Evolutionary conservation across 805 yeast genomes (phyloP).

Genomic region (Tanozyma kutaoensis): DNA sequence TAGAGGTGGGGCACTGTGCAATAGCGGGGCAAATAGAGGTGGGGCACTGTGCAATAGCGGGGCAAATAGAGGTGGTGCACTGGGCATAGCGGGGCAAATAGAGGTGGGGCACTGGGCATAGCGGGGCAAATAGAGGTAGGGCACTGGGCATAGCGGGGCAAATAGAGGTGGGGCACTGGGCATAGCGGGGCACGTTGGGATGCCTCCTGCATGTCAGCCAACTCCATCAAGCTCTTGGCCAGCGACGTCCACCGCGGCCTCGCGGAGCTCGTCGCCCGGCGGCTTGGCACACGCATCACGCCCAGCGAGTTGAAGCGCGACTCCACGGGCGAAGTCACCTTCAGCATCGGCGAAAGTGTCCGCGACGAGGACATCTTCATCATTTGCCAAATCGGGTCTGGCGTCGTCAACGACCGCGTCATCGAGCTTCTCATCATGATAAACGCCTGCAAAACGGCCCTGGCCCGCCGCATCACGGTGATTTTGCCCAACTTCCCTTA

Average conservation of each 20-base stretch:
- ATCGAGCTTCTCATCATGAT: conserved; percentile 67
- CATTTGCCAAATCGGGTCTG: conserved; percentile 69
- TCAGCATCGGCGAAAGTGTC: conserved; percentile 68
- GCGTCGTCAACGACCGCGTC: conserved; percentile 60
- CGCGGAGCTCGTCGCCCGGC: conserved; percentile 56
- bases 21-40: too few relatives aligned
- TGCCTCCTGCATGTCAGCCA: too few relatives aligned
- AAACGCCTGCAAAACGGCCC: conserved; percentile 72
- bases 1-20: too few relatives aligned
- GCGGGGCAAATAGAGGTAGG: too few relatives aligned
- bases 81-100: too few relatives aligned
- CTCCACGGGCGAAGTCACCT: conserved; percentile 80
- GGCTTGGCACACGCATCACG: conserved; percentile 54
- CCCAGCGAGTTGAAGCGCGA: conserved; percentile 74
- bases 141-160: too few relatives aligned
- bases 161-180: too few relatives aligned
- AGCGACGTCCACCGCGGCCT: conserved; percentile 79
- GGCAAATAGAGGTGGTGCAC: too few relatives aligned
- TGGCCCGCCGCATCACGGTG: conserved; percentile 73
- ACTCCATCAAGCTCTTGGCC: conserved; percentile 27
- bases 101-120: too few relatives aligned
- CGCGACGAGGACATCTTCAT: conserved; percentile 78
- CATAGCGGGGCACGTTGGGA: too few relatives aligned
- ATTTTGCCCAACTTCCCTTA: conserved; percentile 76
- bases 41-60: too few relatives aligned